Base-by-base conservation (phyloP, 1,139 yeast genomes). In the Pneumocystis sp. region DNA sequence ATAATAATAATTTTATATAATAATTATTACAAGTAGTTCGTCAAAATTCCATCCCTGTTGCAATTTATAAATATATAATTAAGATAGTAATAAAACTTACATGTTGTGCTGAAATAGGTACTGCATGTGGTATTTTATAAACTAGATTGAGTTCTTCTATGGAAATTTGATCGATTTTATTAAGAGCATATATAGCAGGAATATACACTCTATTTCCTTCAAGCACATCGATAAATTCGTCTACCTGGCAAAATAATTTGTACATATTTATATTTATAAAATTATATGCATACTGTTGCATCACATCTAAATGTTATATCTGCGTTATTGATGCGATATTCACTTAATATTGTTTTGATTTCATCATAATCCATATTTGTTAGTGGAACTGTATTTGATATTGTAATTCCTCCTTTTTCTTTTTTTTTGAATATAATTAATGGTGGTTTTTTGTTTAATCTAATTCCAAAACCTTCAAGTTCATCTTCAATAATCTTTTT, bases 251-350 rank as follows among this genome's bases (percentile, higher is more conserved):
- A 50, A 75, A 91, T 97, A 71, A 91, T 37, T 90, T 72, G 91
- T 80, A 73, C 91, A 97, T 74, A 91, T 25, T n/a, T 50, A 15
- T 25, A 50, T 50, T 21, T 45, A 21, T n/a, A 45, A 21, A 50
- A 12, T 50, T 50, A 25, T 29, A 50, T 50, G n/a, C n/a, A 98
- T 45, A 95, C 96, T 0, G 96, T 89, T 29, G 98, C 98, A 76
- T 93, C 98, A 75, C 97, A 91, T 73, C 98, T 81, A 78, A 93
- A 87, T 0, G 96, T 95, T 70, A 93, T 87, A 74, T 93, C 96
- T n/a, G 98, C 97, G 62, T 96, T 88, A 74, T 91, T 89, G 71
- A 95, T 88, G 75, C 91, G 84, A 78, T 93, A 93, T 78, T 93
- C 99, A 65, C 86, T 81, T 93, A 93, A 88, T 65, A 93, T 98